Evolutionary conservation across 495 filamentous ascomycete genomes (phyloP).

Genomic region (Penicillium crystallinum): DNA sequence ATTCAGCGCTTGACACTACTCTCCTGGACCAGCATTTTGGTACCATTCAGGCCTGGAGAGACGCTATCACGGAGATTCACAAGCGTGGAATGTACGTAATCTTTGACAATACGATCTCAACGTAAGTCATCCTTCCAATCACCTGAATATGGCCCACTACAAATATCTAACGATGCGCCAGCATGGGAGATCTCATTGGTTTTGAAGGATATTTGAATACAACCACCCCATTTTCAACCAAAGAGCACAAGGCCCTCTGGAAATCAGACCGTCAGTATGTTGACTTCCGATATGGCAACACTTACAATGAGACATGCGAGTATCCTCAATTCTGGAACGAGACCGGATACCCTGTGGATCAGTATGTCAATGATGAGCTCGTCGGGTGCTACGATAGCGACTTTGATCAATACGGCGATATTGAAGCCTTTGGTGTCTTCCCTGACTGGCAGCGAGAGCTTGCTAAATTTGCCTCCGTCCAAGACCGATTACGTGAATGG

Average conservation of each 20-base stretch:
- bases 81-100: slow-evolving; percentile 64
- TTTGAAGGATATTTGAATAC: slow-evolving; percentile 62
- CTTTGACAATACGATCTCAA: slow-evolving; percentile 67
- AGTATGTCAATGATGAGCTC: slow-evolving; percentile 39
- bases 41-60: slow-evolving; percentile 57
- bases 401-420: slow-evolving; percentile 67
- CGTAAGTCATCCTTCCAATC: slow-evolving; percentile 38
- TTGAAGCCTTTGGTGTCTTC: slow-evolving; percentile 62
- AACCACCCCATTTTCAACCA: slow-evolving; percentile 54
- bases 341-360: slow-evolving; percentile 49
- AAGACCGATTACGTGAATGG: slow-evolving; percentile 73
- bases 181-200: slow-evolving; percentile 63
- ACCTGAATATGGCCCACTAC: not conserved
- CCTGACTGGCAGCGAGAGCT: slow-evolving; percentile 66
- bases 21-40: slow-evolving; percentile 67
- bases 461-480: slow-evolving; percentile 68
- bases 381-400: slow-evolving; percentile 64
- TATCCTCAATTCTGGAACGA: slow-evolving; percentile 67
- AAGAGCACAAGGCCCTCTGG: slow-evolving; percentile 56
- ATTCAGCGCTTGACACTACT: slow-evolving; percentile 64
- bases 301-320: slow-evolving; percentile 52
- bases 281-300: slow-evolving; percentile 60
- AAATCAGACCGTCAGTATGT: slow-evolving; percentile 54
- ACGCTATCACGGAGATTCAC: slow-evolving; percentile 61
- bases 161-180: slow-evolving; percentile 10